These are phyloP conservation scores for Myxozyma neglecta DNA, from an alignment of 805 yeast species.

Conservation along the genomic window DNA sequence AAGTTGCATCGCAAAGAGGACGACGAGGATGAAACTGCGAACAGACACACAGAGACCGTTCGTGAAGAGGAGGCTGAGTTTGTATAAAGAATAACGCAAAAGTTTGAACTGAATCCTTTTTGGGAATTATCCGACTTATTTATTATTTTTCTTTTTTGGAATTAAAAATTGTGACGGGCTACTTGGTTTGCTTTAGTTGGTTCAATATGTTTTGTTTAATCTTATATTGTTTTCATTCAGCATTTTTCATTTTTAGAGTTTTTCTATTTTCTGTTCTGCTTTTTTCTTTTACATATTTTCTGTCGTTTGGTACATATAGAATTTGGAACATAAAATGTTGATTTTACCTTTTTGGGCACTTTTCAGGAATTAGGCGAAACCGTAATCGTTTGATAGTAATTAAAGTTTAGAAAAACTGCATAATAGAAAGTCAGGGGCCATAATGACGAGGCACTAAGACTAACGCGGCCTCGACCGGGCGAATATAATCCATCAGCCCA, in stretches of 20 bases:
- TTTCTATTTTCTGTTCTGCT: background rate
- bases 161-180: background rate
- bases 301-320: background rate
- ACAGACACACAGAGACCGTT: background rate
- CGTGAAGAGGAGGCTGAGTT: slow-evolving; percentile 22
- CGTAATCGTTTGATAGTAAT: too few relatives aligned
- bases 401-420: background rate
- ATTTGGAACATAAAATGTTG: background rate
- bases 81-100: background rate
- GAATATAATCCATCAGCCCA: too few relatives aligned
- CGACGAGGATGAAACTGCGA: slow-evolving; percentile 21
- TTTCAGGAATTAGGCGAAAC: too few relatives aligned
- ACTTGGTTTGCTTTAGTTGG: background rate
- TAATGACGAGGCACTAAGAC: background rate
- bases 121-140: background rate
- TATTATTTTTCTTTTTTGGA: background rate
- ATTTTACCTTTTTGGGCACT: background rate
- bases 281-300: background rate
- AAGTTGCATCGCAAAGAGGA: slow-evolving; percentile 25
- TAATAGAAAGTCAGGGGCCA: background rate
- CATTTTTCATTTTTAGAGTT: background rate
- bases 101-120: background rate
- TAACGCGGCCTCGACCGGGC: background rate
- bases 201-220: background rate
- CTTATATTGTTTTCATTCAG: background rate